Conservation (phyloP, 2,329 filamentous ascomycete species). For the Diaporthe capsici region DNA sequence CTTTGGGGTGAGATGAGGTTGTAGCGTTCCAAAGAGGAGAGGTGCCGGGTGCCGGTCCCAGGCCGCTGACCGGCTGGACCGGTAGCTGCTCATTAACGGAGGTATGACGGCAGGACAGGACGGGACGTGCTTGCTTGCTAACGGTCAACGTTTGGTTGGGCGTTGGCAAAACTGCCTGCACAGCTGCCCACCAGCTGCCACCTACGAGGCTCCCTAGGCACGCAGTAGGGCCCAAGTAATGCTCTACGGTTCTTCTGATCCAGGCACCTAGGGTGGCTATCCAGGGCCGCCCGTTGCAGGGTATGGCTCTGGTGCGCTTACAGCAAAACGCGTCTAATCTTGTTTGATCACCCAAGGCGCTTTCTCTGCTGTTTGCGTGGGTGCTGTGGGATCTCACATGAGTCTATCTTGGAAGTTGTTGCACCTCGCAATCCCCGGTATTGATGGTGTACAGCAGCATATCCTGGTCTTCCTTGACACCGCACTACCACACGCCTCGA, state of each 20-base stretch:
- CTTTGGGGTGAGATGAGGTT: background rate
- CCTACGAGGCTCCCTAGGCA: background rate
- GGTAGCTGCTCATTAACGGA: background rate
- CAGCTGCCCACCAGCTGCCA: constrained; percentile 6
- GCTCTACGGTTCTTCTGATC: background rate
- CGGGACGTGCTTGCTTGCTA: background rate
- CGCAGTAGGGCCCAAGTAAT: background rate
- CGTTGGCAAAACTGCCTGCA: background rate
- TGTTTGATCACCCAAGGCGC: background rate
- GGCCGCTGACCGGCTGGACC: constrained; percentile 8
- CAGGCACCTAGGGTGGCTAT: background rate
- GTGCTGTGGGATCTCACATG: background rate
- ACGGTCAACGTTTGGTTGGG: constrained; percentile 25
- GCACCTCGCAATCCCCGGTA: background rate
- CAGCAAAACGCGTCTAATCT: background rate
- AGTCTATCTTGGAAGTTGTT: background rate
- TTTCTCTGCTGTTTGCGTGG: too few relatives aligned
- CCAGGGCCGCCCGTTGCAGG: background rate
- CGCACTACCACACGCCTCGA: background rate
- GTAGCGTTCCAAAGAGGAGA: background rate
- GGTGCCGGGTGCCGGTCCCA: constrained; percentile 5
- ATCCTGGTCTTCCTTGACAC: background rate
- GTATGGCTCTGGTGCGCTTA: background rate
- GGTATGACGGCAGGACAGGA: background rate
- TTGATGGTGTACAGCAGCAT: background rate